phyloP scores from a whole-genome alignment of 163 green algal species.

The Prototheca wickerhamii region DNA sequence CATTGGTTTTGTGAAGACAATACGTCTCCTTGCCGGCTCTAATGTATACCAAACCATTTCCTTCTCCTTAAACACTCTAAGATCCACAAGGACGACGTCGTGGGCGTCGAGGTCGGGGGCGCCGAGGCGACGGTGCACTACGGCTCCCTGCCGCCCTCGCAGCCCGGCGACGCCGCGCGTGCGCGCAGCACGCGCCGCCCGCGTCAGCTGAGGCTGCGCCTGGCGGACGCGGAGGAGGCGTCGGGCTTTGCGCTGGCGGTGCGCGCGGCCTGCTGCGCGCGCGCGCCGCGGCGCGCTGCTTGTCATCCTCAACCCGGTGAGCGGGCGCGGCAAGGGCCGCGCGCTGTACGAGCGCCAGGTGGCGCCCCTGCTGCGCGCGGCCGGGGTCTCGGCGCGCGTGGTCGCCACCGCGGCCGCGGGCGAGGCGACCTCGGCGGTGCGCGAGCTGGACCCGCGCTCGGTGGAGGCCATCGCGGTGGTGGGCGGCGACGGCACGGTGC shows the following conservation, averaged over 20 bases:
- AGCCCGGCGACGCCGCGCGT: too few relatives aligned
- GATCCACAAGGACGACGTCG: too few relatives aligned
- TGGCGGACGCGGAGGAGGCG: too few relatives aligned
- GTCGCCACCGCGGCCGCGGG: slow-evolving; percentile 20
- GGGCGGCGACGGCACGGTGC: slow-evolving; percentile 53
- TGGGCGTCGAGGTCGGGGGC: too few relatives aligned
- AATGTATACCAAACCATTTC: too few relatives aligned
- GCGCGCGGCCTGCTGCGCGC: neutral
- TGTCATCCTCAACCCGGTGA: slow-evolving; percentile 40
- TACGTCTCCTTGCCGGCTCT: too few relatives aligned
- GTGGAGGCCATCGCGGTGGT: neutral
- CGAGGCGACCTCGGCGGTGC: slow-evolving; percentile 28
- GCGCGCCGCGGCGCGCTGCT: slow-evolving; percentile 12
- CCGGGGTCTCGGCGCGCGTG: slow-evolving; percentile 31
- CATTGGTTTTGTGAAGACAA: too few relatives aligned
- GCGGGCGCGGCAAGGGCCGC: slow-evolving; percentile 28
- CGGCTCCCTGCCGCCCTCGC: too few relatives aligned
- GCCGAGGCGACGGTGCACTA: too few relatives aligned
- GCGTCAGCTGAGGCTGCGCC: too few relatives aligned
- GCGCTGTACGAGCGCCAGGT: slow-evolving; percentile 20
- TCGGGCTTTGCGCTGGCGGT: neutral
- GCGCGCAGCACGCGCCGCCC: too few relatives aligned
- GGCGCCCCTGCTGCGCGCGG: slow-evolving; percentile 36
- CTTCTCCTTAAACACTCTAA: too few relatives aligned
- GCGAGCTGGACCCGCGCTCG: slow-evolving; percentile 2